phyloP scores from a whole-genome alignment of 352 stramenopile genomes.

The Pythium apleroticum region DNA sequence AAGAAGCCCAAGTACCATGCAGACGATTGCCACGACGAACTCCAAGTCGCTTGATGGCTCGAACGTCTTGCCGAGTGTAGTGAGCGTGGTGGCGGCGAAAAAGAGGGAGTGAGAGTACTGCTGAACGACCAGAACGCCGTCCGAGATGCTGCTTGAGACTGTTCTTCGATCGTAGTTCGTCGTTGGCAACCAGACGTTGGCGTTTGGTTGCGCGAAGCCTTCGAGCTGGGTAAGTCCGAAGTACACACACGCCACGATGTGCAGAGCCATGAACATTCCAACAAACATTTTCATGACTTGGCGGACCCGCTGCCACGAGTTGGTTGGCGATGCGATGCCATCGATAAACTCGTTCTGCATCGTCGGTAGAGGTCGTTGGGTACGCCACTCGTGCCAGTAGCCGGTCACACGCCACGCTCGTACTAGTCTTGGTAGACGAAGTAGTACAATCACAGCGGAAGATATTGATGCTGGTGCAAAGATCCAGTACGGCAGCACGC shows the following conservation, averaged over 20 bases:
- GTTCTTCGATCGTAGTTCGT: not conserved
- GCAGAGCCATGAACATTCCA: constrained; percentile 14
- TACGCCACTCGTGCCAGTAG: constrained; percentile 40
- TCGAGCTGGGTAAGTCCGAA: constrained; percentile 30
- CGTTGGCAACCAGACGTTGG: constrained; percentile 15
- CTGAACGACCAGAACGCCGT: not conserved
- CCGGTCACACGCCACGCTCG: constrained; percentile 37
- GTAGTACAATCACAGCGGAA: constrained; percentile 7
- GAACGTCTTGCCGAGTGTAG: constrained; percentile 41
- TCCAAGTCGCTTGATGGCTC: constrained; percentile 36
- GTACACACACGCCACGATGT: constrained; percentile 31
- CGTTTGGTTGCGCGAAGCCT: constrained; percentile 17
- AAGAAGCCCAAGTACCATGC: constrained; percentile 54
- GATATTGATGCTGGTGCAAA: constrained; percentile 13
- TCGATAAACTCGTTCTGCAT: constrained; percentile 9
- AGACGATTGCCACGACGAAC: constrained; percentile 33
- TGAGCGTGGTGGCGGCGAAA: constrained; percentile 46
- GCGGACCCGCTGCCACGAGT: constrained; percentile 12
- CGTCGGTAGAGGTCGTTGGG: constrained; percentile 2
- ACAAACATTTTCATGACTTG: constrained; percentile 20
- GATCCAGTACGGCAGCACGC: constrained; percentile 41
- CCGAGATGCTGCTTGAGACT: not conserved
- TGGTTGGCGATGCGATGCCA: constrained; percentile 1
- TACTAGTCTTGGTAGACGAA: constrained; percentile 37
- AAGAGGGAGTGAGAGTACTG: constrained; percentile 48